Conservation (phyloP, 2,329 filamentous ascomycete species). For the Tympanopsis confertula region DNA sequence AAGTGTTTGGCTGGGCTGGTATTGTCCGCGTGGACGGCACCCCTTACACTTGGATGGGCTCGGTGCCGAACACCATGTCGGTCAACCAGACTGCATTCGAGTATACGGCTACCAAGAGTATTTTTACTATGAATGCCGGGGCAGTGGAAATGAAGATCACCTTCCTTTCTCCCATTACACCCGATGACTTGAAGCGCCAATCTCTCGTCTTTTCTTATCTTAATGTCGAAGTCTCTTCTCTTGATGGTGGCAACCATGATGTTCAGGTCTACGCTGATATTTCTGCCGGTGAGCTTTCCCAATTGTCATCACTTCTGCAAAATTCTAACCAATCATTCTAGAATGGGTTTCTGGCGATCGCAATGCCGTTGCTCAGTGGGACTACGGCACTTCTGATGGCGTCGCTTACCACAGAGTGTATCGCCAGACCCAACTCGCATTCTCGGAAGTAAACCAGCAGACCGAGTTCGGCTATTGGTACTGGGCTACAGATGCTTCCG, state of each 20-base stretch:
- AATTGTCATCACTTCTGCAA: constrained; percentile 4
- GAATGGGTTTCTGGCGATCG: constrained; percentile 63
- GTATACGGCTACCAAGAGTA: constrained; percentile 63
- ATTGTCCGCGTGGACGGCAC: constrained; percentile 56
- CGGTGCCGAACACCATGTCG: constrained; percentile 29
- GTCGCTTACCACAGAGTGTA: constrained; percentile 56
- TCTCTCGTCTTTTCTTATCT: constrained; percentile 64
- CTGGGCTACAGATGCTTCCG: constrained; percentile 52
- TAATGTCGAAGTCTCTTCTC: constrained; percentile 46
- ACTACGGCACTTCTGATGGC: constrained; percentile 33
- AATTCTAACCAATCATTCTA: constrained; percentile 15
- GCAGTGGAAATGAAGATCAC: constrained; percentile 54
- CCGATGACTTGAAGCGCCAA: constrained; percentile 53
- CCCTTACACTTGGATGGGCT: constrained; percentile 58
- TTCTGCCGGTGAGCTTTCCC: constrained; percentile 41
- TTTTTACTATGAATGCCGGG: constrained; percentile 55
- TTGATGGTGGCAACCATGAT: constrained; percentile 49
- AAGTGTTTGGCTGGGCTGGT: constrained; percentile 54
- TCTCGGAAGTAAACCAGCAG: constrained; percentile 58
- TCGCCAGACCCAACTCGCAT: constrained; percentile 46
- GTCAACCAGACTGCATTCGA: constrained; percentile 52
- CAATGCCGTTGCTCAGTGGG: constrained; percentile 46
- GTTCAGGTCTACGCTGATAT: constrained; percentile 66
- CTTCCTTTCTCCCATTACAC: constrained; percentile 61
- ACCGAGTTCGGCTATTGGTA: constrained; percentile 75